Conservation (phyloP, 2,329 filamentous ascomycete genomes). For the Metarhizium robertsii region DNA sequence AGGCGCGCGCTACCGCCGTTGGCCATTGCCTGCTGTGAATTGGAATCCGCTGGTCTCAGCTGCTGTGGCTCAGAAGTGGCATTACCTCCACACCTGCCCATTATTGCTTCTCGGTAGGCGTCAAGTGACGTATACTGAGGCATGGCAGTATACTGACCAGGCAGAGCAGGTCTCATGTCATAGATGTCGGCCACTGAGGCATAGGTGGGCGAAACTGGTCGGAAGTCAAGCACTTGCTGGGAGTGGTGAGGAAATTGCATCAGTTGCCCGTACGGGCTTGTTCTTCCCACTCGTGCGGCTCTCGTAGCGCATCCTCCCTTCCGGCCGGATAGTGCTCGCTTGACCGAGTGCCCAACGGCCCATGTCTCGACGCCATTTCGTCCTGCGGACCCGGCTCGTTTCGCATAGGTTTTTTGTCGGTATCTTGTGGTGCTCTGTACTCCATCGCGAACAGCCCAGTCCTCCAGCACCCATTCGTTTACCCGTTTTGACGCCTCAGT, state of each 20-base stretch:
- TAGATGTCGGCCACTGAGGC: neutral
- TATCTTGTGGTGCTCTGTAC: conserved; percentile 83
- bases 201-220: neutral
- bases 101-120: neutral
- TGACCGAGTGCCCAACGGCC: conserved; percentile 16
- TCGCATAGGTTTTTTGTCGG: conserved; percentile 39
- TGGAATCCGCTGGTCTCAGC: neutral
- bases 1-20: neutral
- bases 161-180: neutral
- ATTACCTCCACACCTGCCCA: neutral
- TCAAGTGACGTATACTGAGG: neutral
- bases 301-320: conserved; percentile 24
- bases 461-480: conserved; percentile 67
- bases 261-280: conserved; percentile 11
- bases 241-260: neutral
- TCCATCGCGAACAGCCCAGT: conserved; percentile 58
- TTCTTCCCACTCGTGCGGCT: conserved; percentile 15
- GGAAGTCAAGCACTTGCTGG: neutral
- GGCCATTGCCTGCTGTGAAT: neutral
- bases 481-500: conserved; percentile 48
- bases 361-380: conserved; percentile 11
- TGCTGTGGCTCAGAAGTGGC: neutral
- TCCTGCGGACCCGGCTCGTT: conserved; percentile 11
- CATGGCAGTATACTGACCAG: neutral
- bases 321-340: conserved; percentile 21